Base-by-base conservation (phyloP, 352 stramenopile species). In the Phytophthora syringae region DNA sequence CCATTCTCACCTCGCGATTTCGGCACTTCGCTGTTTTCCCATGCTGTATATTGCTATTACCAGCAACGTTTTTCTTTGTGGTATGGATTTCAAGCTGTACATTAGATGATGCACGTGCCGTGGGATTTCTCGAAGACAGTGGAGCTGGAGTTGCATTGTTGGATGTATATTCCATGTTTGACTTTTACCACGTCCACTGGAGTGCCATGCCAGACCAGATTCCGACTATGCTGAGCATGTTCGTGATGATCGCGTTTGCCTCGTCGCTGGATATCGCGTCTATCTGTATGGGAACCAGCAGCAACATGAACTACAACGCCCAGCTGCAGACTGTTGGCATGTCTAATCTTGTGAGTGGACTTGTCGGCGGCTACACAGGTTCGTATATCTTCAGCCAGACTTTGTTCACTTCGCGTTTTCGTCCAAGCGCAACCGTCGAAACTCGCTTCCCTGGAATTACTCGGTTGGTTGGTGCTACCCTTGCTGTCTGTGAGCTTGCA, bases 311-410 rank as follows among this genome's bases (percentile, higher is more conserved):
- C 76, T 98, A 94, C 45, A 98, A 99, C 58, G 85, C 92, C 52
- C 94, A 99, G 61, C 76, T 98, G 21, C 88, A 92, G 49, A 98
- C 90, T 2, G 94, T 99, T n/a, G 95, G 96, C 6, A 86, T 93
- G 60, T 94, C 86, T 27, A 99, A 99, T 64, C 64, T 97, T 36
- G 45, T 98, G 11, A 96, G 88, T 45, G 94, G 93, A 0, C 58
- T 97, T 9, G 79, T 72, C 15, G 92, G 93, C 32, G 94, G 94
- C 20, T 95, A 90, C 60, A 94, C 87, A 11, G 90, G 91, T 18
- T 92, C 77, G 7, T 98, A 98, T 59, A 98, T 98, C 18, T 98
- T 98, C 74, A 97, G 86, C 18, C 92, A 98, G 69, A 98, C 94
- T 3, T 84, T 98, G 15, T 98, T 98, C 58, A 93, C 64, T 57